Evolutionary conservation across 352 stramenopile species (phyloP).

Genomic region (Globisporangium megalacanthum): DNA sequence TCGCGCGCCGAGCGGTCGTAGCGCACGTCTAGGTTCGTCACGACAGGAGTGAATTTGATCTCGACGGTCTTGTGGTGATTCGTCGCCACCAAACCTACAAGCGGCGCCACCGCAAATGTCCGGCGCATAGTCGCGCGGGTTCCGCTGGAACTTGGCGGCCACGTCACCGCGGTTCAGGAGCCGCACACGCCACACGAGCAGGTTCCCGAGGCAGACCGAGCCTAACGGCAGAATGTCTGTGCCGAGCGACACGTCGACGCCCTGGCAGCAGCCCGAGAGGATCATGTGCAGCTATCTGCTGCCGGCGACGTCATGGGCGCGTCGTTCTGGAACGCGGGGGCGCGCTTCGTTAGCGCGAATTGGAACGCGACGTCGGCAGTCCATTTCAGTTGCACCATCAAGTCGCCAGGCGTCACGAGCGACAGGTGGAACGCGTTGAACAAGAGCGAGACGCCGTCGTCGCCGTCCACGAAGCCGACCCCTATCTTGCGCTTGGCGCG

Average conservation of each 20-base stretch:
- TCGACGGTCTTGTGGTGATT: slow-evolving; percentile 88
- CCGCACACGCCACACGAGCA: slow-evolving; percentile 77
- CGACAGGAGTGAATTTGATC: slow-evolving; percentile 82
- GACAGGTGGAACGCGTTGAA: slow-evolving; percentile 47
- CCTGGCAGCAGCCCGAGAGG: slow-evolving; percentile 82
- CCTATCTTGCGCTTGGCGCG: slow-evolving; percentile 68
- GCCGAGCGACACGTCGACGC: slow-evolving; percentile 88
- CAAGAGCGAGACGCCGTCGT: slow-evolving; percentile 16
- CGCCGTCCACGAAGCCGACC: slow-evolving; percentile 54
- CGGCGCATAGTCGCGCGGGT: slow-evolving; percentile 52
- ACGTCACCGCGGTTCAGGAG: slow-evolving; percentile 91
- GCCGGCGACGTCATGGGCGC: slow-evolving; percentile 58
- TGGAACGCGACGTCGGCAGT: slow-evolving; percentile 65
- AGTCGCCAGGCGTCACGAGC: slow-evolving; percentile 55
- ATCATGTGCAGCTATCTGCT: slow-evolving; percentile 69
- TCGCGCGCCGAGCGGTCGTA: slow-evolving; percentile 69
- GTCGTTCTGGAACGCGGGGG: slow-evolving; percentile 61
- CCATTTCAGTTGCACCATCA: slow-evolving; percentile 73
- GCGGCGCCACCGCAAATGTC: slow-evolving; percentile 82
- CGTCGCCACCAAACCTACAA: slow-evolving; percentile 76
- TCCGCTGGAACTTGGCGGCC: slow-evolving; percentile 86
- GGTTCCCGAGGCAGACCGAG: slow-evolving; percentile 83
- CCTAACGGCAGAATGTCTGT: slow-evolving; percentile 89
- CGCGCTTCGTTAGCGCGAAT: slow-evolving; percentile 65
- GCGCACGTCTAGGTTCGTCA: slow-evolving; percentile 84